These are phyloP conservation scores for Coemansia sp. DNA, from an alignment of 192 early-diverging fungal species.

Conservation along the genomic window DNA sequence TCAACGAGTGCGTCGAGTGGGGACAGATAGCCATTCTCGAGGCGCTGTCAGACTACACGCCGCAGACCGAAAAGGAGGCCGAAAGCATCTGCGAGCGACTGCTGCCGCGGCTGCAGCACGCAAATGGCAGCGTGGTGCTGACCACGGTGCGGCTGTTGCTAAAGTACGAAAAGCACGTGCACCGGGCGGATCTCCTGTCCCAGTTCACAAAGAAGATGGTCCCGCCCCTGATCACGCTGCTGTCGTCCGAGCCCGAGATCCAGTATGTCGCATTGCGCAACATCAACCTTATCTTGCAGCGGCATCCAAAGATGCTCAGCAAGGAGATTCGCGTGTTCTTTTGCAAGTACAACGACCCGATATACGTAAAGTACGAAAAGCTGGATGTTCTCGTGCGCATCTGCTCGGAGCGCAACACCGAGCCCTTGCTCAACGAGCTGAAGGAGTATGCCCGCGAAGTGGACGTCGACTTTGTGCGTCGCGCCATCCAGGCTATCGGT, in stretches of 20 bases:
- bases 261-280: constrained; percentile 98
- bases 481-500: constrained; percentile 88
- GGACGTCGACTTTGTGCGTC: constrained; percentile 95
- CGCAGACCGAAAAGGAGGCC: constrained; percentile 79
- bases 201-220: constrained; percentile 88
- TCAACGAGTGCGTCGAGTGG: constrained; percentile 99
- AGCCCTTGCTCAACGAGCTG: constrained; percentile 91
- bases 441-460: constrained; percentile 98
- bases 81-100: constrained; percentile 89
- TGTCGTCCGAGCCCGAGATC: constrained; percentile 89
- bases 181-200: constrained; percentile 71
- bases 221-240: constrained; percentile 92
- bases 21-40: constrained; percentile 96
- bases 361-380: constrained; percentile 97
- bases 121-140: constrained; percentile 94
- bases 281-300: constrained; percentile 95
- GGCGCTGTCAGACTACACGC: constrained; percentile 77
- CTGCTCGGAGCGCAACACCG: constrained; percentile 83
- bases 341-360: constrained; percentile 98
- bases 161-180: constrained; percentile 59
- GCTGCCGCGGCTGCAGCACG: constrained; percentile 92
- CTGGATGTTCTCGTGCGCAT: constrained; percentile 93
- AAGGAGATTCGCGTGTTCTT: constrained; percentile 98
- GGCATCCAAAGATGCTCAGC: constrained; percentile 79
- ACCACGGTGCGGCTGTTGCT: constrained; percentile 78